Percentiles rank a stretch among this genome's conserved stretches.
Conservation (phyloP, 2,329 filamentous ascomycete genomes). For the Pseudocercospora macadamiae region DNA sequence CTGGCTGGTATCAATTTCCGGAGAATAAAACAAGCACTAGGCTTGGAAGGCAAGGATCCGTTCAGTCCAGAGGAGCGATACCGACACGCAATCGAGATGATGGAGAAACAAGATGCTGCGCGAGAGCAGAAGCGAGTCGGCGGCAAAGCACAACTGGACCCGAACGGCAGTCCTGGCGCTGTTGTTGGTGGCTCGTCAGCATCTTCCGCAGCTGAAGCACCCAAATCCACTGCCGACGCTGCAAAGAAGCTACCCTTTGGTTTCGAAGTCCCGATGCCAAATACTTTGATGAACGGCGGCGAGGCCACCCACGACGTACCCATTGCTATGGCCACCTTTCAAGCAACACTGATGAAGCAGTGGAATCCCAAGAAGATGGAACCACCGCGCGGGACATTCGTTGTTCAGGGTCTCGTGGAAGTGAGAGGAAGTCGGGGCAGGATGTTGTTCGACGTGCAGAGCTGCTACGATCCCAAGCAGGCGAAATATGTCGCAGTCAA, state of each 20-base stretch:
- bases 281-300: constrained; percentile 5
- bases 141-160: constrained; percentile 26
- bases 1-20: constrained; percentile 41
- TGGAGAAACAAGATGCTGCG: constrained; percentile 34
- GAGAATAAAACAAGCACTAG: constrained; percentile 41
- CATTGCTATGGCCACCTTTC: constrained; percentile 36
- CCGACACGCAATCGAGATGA: constrained; percentile 33
- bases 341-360: constrained; percentile 28
- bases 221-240: constrained; percentile 9
- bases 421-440: constrained; percentile 47
- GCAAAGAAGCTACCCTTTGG: constrained; percentile 30
- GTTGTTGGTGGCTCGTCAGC: constrained; percentile 14
- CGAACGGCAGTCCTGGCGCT: constrained; percentile 21
- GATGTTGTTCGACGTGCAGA: constrained; percentile 49
- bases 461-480: constrained; percentile 49
- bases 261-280: constrained; percentile 30
- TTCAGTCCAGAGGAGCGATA: constrained; percentile 37
- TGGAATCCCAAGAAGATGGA: constrained; percentile 40
- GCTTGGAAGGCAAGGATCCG: constrained; percentile 38
- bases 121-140: constrained; percentile 24
- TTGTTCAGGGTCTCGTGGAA: constrained; percentile 51
- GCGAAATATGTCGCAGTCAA: constrained; percentile 42
- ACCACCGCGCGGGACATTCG: constrained; percentile 49
- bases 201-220: constrained; percentile 4
- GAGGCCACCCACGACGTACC: constrained; percentile 32